These are phyloP conservation scores for Gentiana dahurica DNA, from an alignment of 257 asterid genomes.

Conservation along the genomic window DNA sequence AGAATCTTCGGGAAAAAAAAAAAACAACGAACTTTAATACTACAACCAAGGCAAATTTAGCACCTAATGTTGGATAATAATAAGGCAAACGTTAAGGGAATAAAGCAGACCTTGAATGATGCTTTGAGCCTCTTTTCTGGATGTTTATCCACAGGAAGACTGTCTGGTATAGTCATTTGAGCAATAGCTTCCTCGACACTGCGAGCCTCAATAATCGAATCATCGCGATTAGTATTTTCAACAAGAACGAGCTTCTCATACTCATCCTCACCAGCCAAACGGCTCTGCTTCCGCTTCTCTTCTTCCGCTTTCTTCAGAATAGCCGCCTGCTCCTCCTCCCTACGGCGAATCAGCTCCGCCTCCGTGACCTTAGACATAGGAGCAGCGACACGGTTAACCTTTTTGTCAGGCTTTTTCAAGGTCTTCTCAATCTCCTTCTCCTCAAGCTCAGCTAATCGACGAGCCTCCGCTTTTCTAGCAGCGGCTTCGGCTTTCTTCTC, in stretches of 20 bases:
- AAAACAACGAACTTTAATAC: no score
- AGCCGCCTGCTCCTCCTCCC: constrained; percentile 72
- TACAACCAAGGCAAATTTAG: no score
- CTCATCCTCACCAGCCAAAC: constrained; percentile 77
- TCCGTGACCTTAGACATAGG: constrained; percentile 90
- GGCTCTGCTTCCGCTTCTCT: constrained; percentile 57
- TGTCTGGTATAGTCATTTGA: constrained; percentile 46
- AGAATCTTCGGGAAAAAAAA: no score
- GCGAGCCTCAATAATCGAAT: constrained; percentile 65
- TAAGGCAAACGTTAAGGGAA: background rate
- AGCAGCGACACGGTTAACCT: constrained; percentile 58
- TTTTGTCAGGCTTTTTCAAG: constrained; percentile 70
- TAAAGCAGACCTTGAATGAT: constrained; percentile 53
- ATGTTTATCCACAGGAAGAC: constrained; percentile 72
- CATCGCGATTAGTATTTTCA: constrained; percentile 71
- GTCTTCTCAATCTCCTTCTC: constrained; percentile 70
- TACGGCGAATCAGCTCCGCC: constrained; percentile 59
- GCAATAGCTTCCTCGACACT: constrained; percentile 81
- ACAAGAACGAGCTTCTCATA: constrained; percentile 63
- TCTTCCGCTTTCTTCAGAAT: constrained; percentile 53
- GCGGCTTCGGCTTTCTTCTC: constrained; percentile 74
- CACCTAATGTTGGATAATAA: no score
- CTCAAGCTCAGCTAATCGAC: constrained; percentile 78
- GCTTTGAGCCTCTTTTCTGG: constrained; percentile 97
- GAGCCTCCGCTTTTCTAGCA: constrained; percentile 82